These are phyloP conservation scores for Dovyalis caffra DNA, from an alignment of 345 rosid species.

Conservation along the genomic window DNA sequence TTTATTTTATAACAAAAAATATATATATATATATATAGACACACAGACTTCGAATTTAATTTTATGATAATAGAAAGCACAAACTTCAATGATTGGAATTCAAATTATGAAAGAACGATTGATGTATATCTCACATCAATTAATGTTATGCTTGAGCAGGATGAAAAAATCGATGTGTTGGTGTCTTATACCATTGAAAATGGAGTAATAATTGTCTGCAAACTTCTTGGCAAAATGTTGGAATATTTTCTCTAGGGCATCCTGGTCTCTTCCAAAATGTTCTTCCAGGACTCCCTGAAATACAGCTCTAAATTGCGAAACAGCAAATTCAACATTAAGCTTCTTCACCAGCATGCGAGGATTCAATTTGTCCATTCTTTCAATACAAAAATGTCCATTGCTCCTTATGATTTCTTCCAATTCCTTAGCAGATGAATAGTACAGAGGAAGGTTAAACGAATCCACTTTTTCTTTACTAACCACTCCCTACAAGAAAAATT, in stretches of 20 bases:
- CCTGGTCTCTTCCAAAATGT: constrained; percentile 21
- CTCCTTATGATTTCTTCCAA: constrained; percentile 11
- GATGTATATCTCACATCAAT: neutral
- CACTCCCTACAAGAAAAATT: constrained; percentile 14
- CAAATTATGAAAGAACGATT: too few species aligned
- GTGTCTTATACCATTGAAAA: neutral
- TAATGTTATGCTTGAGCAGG: constrained; percentile 1
- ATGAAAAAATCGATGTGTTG: neutral
- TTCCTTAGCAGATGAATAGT: constrained; percentile 15
- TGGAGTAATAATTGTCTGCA: neutral
- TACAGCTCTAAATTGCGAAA: neutral
- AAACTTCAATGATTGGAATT: neutral
- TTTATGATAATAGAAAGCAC: too few species aligned
- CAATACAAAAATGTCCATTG: constrained; percentile 28
- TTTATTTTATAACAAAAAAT: too few species aligned
- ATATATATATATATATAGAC: too few species aligned
- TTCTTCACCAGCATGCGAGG: neutral
- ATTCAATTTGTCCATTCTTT: constrained; percentile 12
- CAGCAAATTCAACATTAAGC: neutral
- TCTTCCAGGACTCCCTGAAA: constrained; percentile 10
- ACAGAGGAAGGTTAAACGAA: constrained; percentile 13
- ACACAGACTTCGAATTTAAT: too few species aligned
- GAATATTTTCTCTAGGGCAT: constrained; percentile 1
- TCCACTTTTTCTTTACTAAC: constrained; percentile 19
- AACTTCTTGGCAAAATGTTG: neutral